A percentile compares a stretch with the other conserved stretches of the same genome.
Conservation (phyloP, 345 rosid genomes). For the Aegle marmelos region DNA sequence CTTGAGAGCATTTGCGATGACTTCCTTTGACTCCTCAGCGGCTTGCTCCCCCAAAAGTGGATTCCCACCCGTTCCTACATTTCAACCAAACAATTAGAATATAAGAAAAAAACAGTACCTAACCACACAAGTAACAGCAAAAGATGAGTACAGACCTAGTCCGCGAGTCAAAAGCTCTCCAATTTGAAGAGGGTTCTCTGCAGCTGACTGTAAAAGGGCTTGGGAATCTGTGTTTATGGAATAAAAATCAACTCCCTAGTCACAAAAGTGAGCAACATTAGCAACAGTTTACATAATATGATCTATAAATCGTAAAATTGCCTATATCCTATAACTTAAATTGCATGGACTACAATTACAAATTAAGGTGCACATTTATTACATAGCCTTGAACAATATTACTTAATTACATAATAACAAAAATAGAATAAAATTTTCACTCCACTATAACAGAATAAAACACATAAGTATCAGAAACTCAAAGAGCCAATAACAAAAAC, state of each 20-base stretch:
- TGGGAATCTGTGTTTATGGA: constrained; percentile 95
- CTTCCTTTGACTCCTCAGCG: constrained; percentile 95
- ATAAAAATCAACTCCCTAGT: constrained; percentile 87
- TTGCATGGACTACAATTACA: neutral
- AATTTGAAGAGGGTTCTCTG: constrained; percentile 81
- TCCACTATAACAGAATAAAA: neutral
- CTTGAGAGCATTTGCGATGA: constrained; percentile 83
- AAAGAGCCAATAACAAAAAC: neutral
- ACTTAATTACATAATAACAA: neutral
- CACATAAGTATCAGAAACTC: neutral
- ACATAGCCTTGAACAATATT: neutral
- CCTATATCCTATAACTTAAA: neutral
- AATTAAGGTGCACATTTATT: neutral
- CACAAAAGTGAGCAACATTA: constrained; percentile 15
- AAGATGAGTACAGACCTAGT: constrained; percentile 51
- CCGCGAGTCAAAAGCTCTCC: constrained; percentile 98
- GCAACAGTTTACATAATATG: neutral
- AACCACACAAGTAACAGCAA: neutral
- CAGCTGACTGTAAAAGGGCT: constrained; percentile 82
- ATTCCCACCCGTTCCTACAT: constrained; percentile 92
- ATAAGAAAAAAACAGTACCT: neutral
- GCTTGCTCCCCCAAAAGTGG: constrained; percentile 97
- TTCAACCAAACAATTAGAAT: constrained; percentile 12
- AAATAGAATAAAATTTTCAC: neutral
- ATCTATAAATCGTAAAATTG: neutral